Base-by-base conservation (phyloP, 257 asterid genomes). In the Petunia axillaris region DNA sequence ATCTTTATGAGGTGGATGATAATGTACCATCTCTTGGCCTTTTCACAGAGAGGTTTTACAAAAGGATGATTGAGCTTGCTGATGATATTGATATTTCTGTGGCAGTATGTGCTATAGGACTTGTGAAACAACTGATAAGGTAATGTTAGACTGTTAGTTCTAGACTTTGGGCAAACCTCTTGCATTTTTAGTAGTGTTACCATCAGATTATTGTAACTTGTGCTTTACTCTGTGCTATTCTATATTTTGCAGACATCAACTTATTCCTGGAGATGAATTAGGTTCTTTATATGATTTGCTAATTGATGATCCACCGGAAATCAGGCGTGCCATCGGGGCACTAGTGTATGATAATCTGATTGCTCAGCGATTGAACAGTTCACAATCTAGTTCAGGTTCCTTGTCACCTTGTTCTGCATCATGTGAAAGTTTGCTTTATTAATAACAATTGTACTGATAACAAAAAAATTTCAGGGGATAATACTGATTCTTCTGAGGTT, bases 41-140 rank as follows among this genome's bases (percentile, higher is more conserved):
- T 78, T 94, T 96, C 89, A 94, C 99, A 0, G 94, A 94, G 81
- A 92, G 99, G 88, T 94, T 94, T 85, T 92, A 89, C 81, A 89
- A 88, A 79, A 87, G 98, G 81, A 96, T 96, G 98, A 95, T 96
- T 43, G 98, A 94, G 83, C 98, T 96, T 87, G 99, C 99, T 81
- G 98, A 92, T 83, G 99, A 96, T 87, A 90, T 89, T 73, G 99
- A 96, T 83, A 96, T 94, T 81, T 90, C 99, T 75, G 99, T 96
- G 82, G 91, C 99, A 81, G 99, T 96, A 77, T 96, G 97, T 89
- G 99, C 98, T 70, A 94, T 96, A 77, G 99, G 98, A 83, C 98
- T 96, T 73, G 99, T 94, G 80, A 96, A 93, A 81, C 98, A 94
- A 84, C 91, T 94, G 36, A 82, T 96, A 77, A 90, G 99, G 99